Evolutionary conservation across 805 yeast species (phyloP).

Genomic region (Candida peoriensis): DNA sequence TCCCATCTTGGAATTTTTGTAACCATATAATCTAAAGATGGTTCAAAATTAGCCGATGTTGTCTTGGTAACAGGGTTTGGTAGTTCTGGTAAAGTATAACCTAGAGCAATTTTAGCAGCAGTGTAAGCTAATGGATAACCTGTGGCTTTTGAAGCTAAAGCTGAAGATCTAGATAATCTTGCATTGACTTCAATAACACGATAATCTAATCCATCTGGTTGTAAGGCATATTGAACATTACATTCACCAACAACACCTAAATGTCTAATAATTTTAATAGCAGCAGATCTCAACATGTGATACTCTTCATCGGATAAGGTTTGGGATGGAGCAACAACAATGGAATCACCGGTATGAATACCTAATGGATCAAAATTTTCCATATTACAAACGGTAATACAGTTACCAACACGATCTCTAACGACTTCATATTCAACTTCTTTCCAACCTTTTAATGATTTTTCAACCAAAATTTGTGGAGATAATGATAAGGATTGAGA

Average conservation of each 20-base stretch:
- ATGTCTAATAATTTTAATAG: constrained; percentile 95
- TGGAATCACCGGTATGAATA: constrained; percentile 98
- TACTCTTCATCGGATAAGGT: constrained; percentile 95
- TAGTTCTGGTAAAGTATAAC: constrained; percentile 89
- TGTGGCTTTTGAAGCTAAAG: constrained; percentile 96
- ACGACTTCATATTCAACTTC: constrained; percentile 99
- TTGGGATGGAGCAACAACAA: constrained; percentile 98
- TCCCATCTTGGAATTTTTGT: constrained; percentile 99
- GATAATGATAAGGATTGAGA: constrained; percentile 85
- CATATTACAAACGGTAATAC: constrained; percentile 99
- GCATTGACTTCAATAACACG: constrained; percentile 98
- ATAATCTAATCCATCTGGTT: constrained; percentile 93
- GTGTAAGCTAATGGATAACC: constrained; percentile 98
- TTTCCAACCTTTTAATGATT: constrained; percentile 98
- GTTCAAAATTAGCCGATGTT: constrained; percentile 95
- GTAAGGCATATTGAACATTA: constrained; percentile 94
- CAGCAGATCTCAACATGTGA: constrained; percentile 97
- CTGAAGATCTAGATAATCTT: constrained; percentile 93
- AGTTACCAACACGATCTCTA: constrained; percentile 92
- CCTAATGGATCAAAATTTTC: constrained; percentile 98
- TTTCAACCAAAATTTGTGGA: constrained; percentile 94
- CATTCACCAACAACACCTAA: constrained; percentile 99
- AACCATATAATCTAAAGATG: constrained; percentile 93
- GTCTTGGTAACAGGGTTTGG: constrained; percentile 96
- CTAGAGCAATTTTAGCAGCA: constrained; percentile 95